Conservation (phyloP, 345 rosid species). For the Trapa bicornis region DNA sequence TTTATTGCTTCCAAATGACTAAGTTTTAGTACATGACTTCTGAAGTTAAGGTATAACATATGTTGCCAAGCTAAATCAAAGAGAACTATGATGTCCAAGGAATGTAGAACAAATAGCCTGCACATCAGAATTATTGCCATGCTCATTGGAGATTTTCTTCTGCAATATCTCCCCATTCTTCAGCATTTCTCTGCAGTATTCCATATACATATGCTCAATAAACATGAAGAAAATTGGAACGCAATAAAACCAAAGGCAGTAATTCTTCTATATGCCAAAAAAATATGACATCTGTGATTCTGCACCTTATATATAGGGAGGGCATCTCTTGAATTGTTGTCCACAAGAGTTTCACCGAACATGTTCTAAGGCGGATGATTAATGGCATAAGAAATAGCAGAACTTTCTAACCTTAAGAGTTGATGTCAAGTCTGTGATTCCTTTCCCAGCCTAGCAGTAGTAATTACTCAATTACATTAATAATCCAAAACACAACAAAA, state of each 20-base stretch:
- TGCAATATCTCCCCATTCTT: constrained; percentile 52
- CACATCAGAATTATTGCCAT: constrained; percentile 21
- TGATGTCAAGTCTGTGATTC: constrained; percentile 70
- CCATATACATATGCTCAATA: not conserved
- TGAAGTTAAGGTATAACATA: not conserved
- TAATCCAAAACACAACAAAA: constrained; percentile 1
- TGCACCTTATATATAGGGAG: constrained; percentile 50
- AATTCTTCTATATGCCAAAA: not conserved
- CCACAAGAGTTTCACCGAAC: constrained; percentile 78
- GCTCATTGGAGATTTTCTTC: constrained; percentile 27
- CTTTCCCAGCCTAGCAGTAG: constrained; percentile 63
- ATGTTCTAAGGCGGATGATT: constrained; percentile 35
- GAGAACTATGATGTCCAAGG: too few relatives aligned
- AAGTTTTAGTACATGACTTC: too few relatives aligned
- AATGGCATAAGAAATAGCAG: not conserved
- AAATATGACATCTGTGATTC: not conserved
- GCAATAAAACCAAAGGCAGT: not conserved
- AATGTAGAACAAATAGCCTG: constrained; percentile 28
- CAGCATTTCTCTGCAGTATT: constrained; percentile 41
- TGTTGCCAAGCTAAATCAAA: not conserved
- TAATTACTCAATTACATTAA: constrained; percentile 6
- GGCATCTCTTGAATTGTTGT: constrained; percentile 44
- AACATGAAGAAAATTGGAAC: constrained; percentile 5
- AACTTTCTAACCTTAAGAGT: constrained; percentile 50
- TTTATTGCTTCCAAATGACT: too few relatives aligned